phyloP scores from a whole-genome alignment of 1,284 basidiomycete species.

The Trametes hirsuta region DNA sequence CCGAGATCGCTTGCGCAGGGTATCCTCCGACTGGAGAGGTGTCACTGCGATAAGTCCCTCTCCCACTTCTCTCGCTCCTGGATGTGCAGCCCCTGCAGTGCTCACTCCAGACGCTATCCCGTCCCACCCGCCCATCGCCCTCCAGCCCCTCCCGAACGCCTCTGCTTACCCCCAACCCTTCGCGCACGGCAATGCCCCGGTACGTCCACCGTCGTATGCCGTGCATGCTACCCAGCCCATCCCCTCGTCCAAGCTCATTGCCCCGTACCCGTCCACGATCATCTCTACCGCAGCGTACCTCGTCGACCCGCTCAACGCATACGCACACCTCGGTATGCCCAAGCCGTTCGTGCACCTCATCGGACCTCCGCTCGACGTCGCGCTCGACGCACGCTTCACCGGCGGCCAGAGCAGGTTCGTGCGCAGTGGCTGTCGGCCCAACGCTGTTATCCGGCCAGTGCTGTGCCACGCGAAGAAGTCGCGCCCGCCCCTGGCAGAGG shows the following conservation, averaged over 20 bases:
- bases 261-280: conserved; percentile 60
- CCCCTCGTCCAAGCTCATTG: conserved; percentile 50
- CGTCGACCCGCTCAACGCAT: conserved; percentile 67
- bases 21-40: conserved; percentile 71
- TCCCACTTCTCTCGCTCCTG: conserved; percentile 35
- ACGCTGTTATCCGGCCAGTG: conserved; percentile 84
- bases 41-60: conserved; percentile 58
- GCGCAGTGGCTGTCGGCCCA: conserved; percentile 86
- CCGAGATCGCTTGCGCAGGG: conserved; percentile 54
- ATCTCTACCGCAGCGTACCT: conserved; percentile 66
- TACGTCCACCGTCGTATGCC: conserved; percentile 54
- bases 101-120: conserved; percentile 35
- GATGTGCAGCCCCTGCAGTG: conserved; percentile 35
- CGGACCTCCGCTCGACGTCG: conserved; percentile 79
- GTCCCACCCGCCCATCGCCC: conserved; percentile 33
- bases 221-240: conserved; percentile 54
- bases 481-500: not conserved
- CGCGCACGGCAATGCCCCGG: conserved; percentile 41
- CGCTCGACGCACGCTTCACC: conserved; percentile 83
- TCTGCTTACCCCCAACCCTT: conserved; percentile 41
- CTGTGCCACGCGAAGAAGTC: conserved; percentile 50
- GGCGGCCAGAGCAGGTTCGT: conserved; percentile 80
- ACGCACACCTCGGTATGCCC: conserved; percentile 72
- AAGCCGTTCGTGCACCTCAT: conserved; percentile 83
- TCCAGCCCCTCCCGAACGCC: conserved; percentile 40